Conservation (phyloP, 2,329 filamentous ascomycete genomes). For the Phialophora verrucosa region DNA sequence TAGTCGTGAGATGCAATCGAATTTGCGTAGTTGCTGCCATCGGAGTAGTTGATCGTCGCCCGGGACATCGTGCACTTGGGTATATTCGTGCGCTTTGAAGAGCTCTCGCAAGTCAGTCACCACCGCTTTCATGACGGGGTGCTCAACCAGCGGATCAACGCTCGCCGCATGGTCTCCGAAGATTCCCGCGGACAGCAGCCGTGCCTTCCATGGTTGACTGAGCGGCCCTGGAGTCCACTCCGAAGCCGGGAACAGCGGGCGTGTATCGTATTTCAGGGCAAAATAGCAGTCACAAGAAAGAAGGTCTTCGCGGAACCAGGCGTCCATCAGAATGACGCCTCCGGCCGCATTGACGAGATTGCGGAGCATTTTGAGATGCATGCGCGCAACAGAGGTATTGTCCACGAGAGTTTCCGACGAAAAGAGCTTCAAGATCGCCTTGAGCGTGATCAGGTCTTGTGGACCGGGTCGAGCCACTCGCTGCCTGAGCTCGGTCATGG, state of each 20-base stretch:
- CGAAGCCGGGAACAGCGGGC: slow-evolving; percentile 34
- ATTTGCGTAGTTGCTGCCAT: slow-evolving; percentile 36
- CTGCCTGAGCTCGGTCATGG: slow-evolving; percentile 35
- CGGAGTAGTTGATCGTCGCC: slow-evolving; percentile 36
- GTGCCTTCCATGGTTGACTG: slow-evolving; percentile 39
- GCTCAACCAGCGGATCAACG: slow-evolving; percentile 35
- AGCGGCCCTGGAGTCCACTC: slow-evolving; percentile 38
- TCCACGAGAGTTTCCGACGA: slow-evolving; percentile 36
- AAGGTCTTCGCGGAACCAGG: slow-evolving; percentile 38
- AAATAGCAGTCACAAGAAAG: slow-evolving; percentile 38
- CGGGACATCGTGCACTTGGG: slow-evolving; percentile 30
- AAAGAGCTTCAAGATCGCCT: slow-evolving; percentile 37
- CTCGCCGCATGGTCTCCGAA: slow-evolving; percentile 36
- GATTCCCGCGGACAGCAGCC: slow-evolving; percentile 34
- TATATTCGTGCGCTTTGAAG: slow-evolving; percentile 35
- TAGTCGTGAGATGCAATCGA: slow-evolving; percentile 37
- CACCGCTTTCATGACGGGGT: slow-evolving; percentile 32
- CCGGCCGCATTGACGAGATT: slow-evolving; percentile 37
- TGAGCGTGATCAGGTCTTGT: slow-evolving; percentile 33
- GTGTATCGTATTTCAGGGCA: slow-evolving; percentile 37
- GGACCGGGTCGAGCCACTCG: slow-evolving; percentile 26
- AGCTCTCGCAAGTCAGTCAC: slow-evolving; percentile 37
- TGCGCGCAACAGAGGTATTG: slow-evolving; percentile 38
- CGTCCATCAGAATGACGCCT: slow-evolving; percentile 36
- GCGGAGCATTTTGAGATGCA: slow-evolving; percentile 39